phyloP scores from a whole-genome alignment of 805 yeast species.

The Jamesozyma piceae region DNA sequence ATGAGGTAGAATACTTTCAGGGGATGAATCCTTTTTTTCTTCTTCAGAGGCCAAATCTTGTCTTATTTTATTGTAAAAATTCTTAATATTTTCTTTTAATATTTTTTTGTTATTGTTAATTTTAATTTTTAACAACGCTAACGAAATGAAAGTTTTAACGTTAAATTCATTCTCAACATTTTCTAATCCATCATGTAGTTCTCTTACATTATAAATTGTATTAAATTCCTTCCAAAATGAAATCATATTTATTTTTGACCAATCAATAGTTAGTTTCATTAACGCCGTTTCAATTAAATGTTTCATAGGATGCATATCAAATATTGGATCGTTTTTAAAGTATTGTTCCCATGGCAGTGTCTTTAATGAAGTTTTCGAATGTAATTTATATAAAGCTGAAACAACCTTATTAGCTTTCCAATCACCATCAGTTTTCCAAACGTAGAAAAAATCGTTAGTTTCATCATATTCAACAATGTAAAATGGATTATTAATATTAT shows the following conservation, averaged over 20 bases:
- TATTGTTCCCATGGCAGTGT: not conserved
- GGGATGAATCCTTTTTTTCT: conserved; percentile 2
- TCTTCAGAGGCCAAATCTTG: not conserved
- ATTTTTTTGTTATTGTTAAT: conserved; percentile 13
- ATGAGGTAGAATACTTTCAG: conserved; percentile 2
- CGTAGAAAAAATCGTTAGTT: conserved; percentile 11
- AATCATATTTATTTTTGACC: conserved; percentile 13
- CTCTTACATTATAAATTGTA: conserved; percentile 1
- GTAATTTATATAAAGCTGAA: conserved; percentile 10
- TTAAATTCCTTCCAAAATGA: conserved; percentile 17
- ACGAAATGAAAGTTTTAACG: conserved; percentile 18
- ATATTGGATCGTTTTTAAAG: not conserved
- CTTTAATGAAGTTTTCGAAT: conserved; percentile 3
- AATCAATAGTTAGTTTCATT: conserved; percentile 15
- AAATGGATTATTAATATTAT: conserved; percentile 13
- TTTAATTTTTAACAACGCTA: conserved; percentile 18
- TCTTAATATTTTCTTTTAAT: conserved; percentile 7
- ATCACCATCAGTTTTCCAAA: conserved; percentile 24
- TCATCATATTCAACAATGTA: conserved; percentile 24
- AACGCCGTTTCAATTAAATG: conserved; percentile 7
- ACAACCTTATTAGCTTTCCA: conserved; percentile 21
- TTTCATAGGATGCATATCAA: conserved; percentile 7
- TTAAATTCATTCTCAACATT: conserved; percentile 7
- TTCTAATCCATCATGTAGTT: not conserved
- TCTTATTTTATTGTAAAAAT: conserved; percentile 11